Evolutionary conservation across 129 eudicot genomes (phyloP).

Genomic region (Silybum marianum): DNA sequence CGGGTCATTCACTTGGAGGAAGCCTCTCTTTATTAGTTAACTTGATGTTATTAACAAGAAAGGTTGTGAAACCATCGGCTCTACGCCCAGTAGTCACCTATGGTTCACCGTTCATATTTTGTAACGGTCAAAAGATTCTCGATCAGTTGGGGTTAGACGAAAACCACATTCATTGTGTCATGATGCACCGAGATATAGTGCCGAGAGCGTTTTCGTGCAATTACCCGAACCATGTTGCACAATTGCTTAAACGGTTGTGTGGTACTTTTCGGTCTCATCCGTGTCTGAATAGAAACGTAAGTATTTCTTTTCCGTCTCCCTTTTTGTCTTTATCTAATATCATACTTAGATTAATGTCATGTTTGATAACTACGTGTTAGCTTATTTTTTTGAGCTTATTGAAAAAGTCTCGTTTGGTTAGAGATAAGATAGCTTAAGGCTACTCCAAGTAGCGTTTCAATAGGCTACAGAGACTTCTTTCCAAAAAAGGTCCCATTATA

Average conservation of each 20-base stretch:
- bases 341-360: not conserved
- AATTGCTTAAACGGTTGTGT: conserved; percentile 70
- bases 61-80: conserved; percentile 57
- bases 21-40: conserved; percentile 74
- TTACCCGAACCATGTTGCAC: conserved; percentile 67
- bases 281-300: conserved; percentile 79
- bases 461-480: not conserved
- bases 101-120: conserved; percentile 82
- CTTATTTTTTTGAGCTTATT: not conserved
- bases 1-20: conserved; percentile 92
- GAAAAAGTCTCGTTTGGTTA: not conserved
- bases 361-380: not conserved
- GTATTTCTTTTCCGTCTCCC: conserved; percentile 11
- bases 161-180: conserved; percentile 62
- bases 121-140: conserved; percentile 73
- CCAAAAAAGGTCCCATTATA: not conserved
- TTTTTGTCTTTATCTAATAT: not conserved
- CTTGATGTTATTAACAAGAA: conserved; percentile 68
- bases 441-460: not conserved
- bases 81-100: conserved; percentile 78
- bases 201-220: conserved; percentile 93
- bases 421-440: not conserved
- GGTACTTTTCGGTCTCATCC: conserved; percentile 73
- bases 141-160: conserved; percentile 68
- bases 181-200: conserved; percentile 90